phyloP scores from a whole-genome alignment of 352 stramenopile genomes.

The Globisporangium orthogonon region DNA sequence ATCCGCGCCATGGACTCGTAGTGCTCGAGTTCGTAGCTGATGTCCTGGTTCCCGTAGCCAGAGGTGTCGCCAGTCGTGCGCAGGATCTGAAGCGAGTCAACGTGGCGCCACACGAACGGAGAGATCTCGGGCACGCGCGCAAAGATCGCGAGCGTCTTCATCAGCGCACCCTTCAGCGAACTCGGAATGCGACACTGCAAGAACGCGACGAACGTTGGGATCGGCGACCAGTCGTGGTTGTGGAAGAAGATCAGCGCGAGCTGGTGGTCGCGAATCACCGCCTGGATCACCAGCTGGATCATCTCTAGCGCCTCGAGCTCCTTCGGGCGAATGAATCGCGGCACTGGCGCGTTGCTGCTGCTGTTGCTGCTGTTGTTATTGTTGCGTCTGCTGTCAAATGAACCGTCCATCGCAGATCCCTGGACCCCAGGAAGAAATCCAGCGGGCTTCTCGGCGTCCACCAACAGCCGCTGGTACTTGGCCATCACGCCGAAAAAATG shows the following conservation, averaged over 20 bases:
- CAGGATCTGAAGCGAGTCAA: slow-evolving; percentile 80
- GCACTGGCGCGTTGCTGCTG: slow-evolving; percentile 25
- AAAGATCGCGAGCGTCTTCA: slow-evolving; percentile 80
- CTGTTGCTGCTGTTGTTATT: slow-evolving; percentile 4
- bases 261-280: slow-evolving; percentile 65
- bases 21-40: slow-evolving; percentile 83
- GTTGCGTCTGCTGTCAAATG: slow-evolving; percentile 8
- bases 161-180: slow-evolving; percentile 77
- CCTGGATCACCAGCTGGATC: slow-evolving; percentile 76
- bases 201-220: slow-evolving; percentile 78
- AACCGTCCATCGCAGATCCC: slow-evolving; percentile 5
- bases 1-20: slow-evolving; percentile 72
- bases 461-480: slow-evolving; percentile 79
- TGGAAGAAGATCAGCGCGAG: slow-evolving; percentile 82
- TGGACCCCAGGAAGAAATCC: slow-evolving; percentile 24
- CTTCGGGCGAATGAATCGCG: slow-evolving; percentile 73
- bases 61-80: slow-evolving; percentile 60
- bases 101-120: slow-evolving; percentile 79
- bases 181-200: slow-evolving; percentile 80
- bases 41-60: slow-evolving; percentile 63
- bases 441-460: slow-evolving; percentile 54
- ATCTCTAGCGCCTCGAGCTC: slow-evolving; percentile 77
- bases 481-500: slow-evolving; percentile 82
- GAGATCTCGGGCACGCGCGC: slow-evolving; percentile 71
- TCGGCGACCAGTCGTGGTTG: slow-evolving; percentile 80